These are phyloP conservation scores for Salmacisia buchloeana DNA, from an alignment of 1,284 basidiomycete species.

Conservation along the genomic window DNA sequence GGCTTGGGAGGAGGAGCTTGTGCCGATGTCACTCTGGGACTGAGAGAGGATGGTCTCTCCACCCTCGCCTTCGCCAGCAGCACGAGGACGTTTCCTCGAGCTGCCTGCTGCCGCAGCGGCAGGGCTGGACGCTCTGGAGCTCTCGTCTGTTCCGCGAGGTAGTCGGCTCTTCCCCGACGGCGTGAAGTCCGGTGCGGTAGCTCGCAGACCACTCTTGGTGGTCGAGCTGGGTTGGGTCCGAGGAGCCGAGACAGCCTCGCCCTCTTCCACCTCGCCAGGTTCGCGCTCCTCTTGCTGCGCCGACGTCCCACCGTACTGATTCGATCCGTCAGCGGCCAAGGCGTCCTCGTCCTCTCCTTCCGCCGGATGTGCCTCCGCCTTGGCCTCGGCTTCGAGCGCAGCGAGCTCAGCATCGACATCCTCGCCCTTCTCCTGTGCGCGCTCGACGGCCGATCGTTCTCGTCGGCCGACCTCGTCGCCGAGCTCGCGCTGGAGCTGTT, in stretches of 20 bases:
- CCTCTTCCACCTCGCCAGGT: conserved; percentile 4
- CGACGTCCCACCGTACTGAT: no score
- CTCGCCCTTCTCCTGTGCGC: background rate
- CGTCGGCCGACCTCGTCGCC: background rate
- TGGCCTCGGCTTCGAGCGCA: background rate
- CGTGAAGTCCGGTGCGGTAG: background rate
- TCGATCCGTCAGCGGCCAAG: background rate
- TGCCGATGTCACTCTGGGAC: background rate
- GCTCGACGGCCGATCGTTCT: conserved; percentile 3
- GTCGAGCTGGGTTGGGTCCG: background rate
- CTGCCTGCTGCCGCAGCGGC: background rate
- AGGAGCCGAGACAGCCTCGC: background rate
- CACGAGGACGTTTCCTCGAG: background rate
- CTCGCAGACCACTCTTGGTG: background rate
- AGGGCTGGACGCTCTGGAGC: background rate
- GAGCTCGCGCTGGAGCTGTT: background rate
- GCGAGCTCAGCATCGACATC: conserved; percentile 6
- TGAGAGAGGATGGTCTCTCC: background rate
- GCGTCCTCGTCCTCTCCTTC: background rate
- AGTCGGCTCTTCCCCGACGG: background rate
- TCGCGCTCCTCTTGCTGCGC: background rate
- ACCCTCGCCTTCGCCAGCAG: background rate
- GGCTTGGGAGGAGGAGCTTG: background rate
- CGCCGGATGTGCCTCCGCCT: background rate
- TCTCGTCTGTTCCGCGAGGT: background rate